These are phyloP conservation scores for Aspergillus affinis DNA, from an alignment of 495 filamentous ascomycete species.

Conservation along the genomic window DNA sequence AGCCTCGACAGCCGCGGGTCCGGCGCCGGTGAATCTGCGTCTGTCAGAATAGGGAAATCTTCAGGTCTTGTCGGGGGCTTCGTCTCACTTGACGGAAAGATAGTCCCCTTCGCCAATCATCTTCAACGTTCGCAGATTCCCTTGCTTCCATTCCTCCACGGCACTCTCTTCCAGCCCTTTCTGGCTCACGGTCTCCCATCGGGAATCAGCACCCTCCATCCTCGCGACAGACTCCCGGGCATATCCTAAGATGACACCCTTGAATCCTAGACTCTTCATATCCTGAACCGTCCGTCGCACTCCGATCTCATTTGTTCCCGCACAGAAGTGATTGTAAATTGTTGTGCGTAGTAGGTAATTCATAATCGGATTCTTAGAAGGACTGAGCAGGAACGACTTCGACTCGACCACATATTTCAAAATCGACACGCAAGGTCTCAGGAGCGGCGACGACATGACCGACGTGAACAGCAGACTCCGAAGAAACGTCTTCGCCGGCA, in stretches of 20 bases:
- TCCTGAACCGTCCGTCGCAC: constrained; percentile 57
- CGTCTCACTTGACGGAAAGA: constrained; percentile 66
- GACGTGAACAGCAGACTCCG: constrained; percentile 72
- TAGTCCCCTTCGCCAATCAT: constrained; percentile 68
- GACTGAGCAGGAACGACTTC: constrained; percentile 53
- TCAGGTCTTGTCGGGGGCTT: background rate
- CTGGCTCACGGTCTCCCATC: constrained; percentile 25
- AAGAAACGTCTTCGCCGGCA: constrained; percentile 67
- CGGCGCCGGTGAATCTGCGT: constrained; percentile 69
- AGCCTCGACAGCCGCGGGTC: constrained; percentile 60
- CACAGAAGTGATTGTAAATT: constrained; percentile 85
- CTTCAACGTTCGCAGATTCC: constrained; percentile 66
- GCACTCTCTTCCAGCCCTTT: constrained; percentile 30
- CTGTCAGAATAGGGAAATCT: background rate
- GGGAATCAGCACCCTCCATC: constrained; percentile 36
- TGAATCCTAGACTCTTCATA: constrained; percentile 66
- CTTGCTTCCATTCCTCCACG: constrained; percentile 59
- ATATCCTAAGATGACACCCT: constrained; percentile 76
- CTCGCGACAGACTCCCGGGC: constrained; percentile 69
- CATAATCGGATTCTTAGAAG: constrained; percentile 57
- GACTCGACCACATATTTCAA: constrained; percentile 66
- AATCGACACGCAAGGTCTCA: constrained; percentile 59
- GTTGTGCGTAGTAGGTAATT: constrained; percentile 65
- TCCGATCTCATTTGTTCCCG: constrained; percentile 64
- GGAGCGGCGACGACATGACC: constrained; percentile 72